Evolutionary conservation across 2,329 filamentous ascomycete genomes (phyloP).

Genomic region (Plectosphaerella plurivora): DNA sequence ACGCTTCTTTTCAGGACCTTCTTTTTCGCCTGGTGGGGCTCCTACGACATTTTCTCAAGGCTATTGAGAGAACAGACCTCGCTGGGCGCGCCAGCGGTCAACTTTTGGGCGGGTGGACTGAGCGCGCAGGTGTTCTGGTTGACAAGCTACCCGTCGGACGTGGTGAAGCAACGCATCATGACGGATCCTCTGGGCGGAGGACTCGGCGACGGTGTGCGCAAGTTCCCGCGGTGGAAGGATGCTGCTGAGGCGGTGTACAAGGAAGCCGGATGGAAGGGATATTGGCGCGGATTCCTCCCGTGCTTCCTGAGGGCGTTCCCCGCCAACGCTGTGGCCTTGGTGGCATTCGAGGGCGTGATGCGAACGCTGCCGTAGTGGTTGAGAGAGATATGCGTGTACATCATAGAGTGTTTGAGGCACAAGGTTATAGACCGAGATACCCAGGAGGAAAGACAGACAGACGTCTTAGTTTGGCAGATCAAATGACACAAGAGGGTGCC

Average conservation of each 20-base stretch:
- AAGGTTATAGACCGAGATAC: too few species aligned
- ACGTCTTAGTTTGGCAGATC: slow-evolving; percentile 11
- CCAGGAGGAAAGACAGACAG: not conserved
- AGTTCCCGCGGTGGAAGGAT: slow-evolving; percentile 72
- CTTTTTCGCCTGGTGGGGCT: slow-evolving; percentile 99
- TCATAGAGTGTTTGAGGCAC: slow-evolving; percentile 1
- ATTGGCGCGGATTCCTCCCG: slow-evolving; percentile 89
- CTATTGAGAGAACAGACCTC: slow-evolving; percentile 61
- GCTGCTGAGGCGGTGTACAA: slow-evolving; percentile 73
- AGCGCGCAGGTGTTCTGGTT: slow-evolving; percentile 95
- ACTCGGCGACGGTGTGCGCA: slow-evolving; percentile 61
- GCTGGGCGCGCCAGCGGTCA: slow-evolving; percentile 74
- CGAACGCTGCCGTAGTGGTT: slow-evolving; percentile 46
- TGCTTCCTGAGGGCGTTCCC: slow-evolving; percentile 94
- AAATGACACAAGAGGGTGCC: slow-evolving; percentile 13
- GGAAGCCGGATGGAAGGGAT: slow-evolving; percentile 74
- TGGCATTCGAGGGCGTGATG: slow-evolving; percentile 93
- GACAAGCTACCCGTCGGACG: slow-evolving; percentile 84
- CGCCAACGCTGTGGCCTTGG: slow-evolving; percentile 88
- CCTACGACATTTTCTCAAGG: slow-evolving; percentile 79
- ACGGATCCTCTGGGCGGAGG: slow-evolving; percentile 79
- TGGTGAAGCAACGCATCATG: slow-evolving; percentile 97
- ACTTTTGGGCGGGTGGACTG: slow-evolving; percentile 95
- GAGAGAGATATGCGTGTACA: not conserved
- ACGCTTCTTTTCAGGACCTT: slow-evolving; percentile 86